Conservation (phyloP, 208 protist species). For the Angomonas ambiguus region DNA sequence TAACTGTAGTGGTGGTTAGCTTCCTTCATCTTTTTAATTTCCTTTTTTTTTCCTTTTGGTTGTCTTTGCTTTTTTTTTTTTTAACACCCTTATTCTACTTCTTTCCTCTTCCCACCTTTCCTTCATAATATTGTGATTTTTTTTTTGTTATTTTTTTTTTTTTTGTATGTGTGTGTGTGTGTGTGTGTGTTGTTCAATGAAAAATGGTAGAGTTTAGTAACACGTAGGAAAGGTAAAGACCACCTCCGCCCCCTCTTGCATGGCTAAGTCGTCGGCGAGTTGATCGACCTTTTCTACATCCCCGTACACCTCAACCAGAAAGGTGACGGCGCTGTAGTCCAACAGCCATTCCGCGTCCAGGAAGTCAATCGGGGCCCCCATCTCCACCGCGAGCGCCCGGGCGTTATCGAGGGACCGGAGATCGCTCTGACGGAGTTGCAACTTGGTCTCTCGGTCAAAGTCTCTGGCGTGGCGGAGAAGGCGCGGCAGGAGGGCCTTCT, state of each 20-base stretch:
- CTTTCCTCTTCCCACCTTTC: neutral
- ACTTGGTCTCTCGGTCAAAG: conserved; percentile 71
- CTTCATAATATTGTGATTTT: neutral
- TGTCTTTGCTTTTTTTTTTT: conserved; percentile 3
- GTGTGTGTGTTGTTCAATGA: neutral
- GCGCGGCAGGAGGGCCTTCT: conserved; percentile 43
- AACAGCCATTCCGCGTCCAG: conserved; percentile 83
- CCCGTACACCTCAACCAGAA: conserved; percentile 72
- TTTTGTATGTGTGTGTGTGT: neutral
- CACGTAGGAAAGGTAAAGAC: conserved; percentile 77
- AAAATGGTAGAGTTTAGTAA: conserved; percentile 3
- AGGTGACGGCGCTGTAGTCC: conserved; percentile 74
- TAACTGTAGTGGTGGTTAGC: no score
- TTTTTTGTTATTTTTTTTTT: neutral
- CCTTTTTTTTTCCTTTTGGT: conserved; percentile 9
- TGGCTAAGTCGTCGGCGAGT: conserved; percentile 69
- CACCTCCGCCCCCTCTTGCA: conserved; percentile 69
- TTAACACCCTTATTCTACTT: neutral
- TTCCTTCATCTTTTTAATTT: neutral
- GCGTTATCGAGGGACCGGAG: conserved; percentile 54
- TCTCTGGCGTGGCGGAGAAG: conserved; percentile 76
- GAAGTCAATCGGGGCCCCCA: conserved; percentile 51
- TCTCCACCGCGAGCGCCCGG: conserved; percentile 40
- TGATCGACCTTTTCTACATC: conserved; percentile 38
- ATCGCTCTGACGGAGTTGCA: conserved; percentile 65